Conservation (phyloP, 2,329 filamentous ascomycete genomes). For the Exophiala xenobiotica region DNA sequence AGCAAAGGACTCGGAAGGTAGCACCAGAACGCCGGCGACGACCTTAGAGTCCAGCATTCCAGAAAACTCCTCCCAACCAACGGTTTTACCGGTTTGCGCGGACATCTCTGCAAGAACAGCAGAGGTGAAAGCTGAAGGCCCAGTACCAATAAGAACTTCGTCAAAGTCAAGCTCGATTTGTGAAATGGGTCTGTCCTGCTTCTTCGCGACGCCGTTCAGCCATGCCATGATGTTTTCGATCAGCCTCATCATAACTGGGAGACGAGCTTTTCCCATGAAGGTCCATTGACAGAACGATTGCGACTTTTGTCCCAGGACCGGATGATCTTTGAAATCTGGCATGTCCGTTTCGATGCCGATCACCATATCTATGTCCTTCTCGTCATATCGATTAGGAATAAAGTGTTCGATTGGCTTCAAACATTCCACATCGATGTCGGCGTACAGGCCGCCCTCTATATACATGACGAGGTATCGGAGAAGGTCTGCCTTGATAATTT, state of each 20-base stretch:
- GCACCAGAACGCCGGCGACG: conserved; percentile 62
- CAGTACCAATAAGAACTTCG: conserved; percentile 70
- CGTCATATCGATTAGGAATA: conserved; percentile 61
- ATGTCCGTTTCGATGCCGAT: conserved; percentile 71
- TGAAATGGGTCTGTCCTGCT: conserved; percentile 59
- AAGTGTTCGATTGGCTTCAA: conserved; percentile 56
- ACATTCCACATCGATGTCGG: conserved; percentile 60
- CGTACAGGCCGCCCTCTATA: conserved; percentile 59
- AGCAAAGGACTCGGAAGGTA: conserved; percentile 71
- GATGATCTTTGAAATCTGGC: conserved; percentile 62
- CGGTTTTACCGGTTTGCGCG: conserved; percentile 41
- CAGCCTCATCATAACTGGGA: conserved; percentile 66
- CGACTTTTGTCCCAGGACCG: conserved; percentile 66
- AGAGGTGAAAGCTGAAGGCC: conserved; percentile 66
- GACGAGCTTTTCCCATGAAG: conserved; percentile 65
- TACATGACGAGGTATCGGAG: conserved; percentile 67
- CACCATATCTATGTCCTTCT: conserved; percentile 65
- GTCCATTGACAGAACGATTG: conserved; percentile 74
- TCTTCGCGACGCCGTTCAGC: conserved; percentile 58
- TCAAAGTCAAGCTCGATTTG: conserved; percentile 68
- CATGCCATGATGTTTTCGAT: conserved; percentile 68
- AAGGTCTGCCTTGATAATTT: conserved; percentile 66
- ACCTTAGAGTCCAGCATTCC: conserved; percentile 64
- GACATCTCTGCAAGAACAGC: conserved; percentile 67
- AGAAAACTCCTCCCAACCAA: conserved; percentile 66